Conservation (phyloP, 768 basidiomycete genomes). For the Ramaria rubella region DNA sequence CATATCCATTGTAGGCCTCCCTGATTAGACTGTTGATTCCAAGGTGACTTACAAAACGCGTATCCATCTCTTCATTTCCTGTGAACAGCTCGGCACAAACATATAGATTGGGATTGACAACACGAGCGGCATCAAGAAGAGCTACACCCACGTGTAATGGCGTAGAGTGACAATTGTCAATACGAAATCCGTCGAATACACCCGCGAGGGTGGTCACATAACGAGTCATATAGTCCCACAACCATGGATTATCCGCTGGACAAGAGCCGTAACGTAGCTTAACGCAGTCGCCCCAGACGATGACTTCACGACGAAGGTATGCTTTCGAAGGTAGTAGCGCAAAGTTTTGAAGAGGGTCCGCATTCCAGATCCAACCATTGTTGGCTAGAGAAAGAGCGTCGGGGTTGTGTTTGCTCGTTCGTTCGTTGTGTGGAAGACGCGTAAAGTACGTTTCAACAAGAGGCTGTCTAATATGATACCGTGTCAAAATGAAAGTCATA, state of each 20-base stretch:
- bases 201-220: conserved; percentile 79
- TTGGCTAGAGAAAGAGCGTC: conserved; percentile 78
- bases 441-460: conserved; percentile 93
- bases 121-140: conserved; percentile 87
- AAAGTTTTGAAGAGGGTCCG: conserved; percentile 92
- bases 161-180: conserved; percentile 98
- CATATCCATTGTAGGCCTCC: conserved; percentile 88
- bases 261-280: conserved; percentile 89
- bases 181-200: conserved; percentile 91
- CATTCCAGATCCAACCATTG: conserved; percentile 99
- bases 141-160: conserved; percentile 93
- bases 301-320: conserved; percentile 92
- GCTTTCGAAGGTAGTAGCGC: conserved; percentile 88
- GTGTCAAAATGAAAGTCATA: not conserved
- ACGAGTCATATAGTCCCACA: conserved; percentile 85
- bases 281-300: conserved; percentile 97
- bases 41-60: conserved; percentile 82
- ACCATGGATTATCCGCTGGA: conserved; percentile 81
- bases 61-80: conserved; percentile 89
- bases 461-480: conserved; percentile 48
- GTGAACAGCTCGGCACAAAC: conserved; percentile 97
- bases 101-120: conserved; percentile 87
- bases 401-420: conserved; percentile 39
- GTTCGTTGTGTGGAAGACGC: conserved; percentile 46
- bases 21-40: conserved; percentile 92